Evolutionary conservation across 2,329 filamentous ascomycete species (phyloP), one percentile per base, ranked within the genome.

Genomic region (Ceratocystis harringtonii): DNA sequence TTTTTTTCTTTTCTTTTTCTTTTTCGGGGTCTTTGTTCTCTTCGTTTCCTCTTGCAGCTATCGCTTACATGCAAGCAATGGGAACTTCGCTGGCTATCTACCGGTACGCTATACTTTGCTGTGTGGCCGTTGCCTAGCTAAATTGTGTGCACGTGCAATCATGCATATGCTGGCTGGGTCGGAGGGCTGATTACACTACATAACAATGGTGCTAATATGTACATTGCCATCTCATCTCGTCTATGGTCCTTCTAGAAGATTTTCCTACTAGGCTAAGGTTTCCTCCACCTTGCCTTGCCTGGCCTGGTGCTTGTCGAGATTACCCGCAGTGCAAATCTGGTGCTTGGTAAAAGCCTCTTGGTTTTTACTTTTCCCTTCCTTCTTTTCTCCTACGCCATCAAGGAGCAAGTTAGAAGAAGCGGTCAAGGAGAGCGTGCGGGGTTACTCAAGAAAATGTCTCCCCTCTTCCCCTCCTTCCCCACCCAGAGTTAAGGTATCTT

Each of bases 141-240:
- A 30, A 32, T 32, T 19, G 52, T 12, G 52, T 25, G 52, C 52
- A 58, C 25, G 52, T 32, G 52, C 52, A 17, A 32, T 32, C 25
- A 17, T 58, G 22, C 25, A 58, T n/a, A 36, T 58, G 25, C 52
- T 30, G 52, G 15, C 12, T 57, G 17, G 32, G 28, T 17, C 22
- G 22, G 52, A 32, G 28, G 32, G 28, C 5, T 58, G 28, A 58
- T 30, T 58, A 58, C 10, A 58, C 28, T 30, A 15, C 25, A 36
- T 58, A 58, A 58, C 52, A 32, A 58, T 30, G 15, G 17, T n/a
- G 28, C 12, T 17, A 58, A 17, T 58, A 58, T 58, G 25, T 30
- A 58, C 52, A 58, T 58, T 58, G 25, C 52, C 28, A 32, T 58
- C 52, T 58, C 52, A 58, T 58, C 52, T 58, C 52, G 52, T 58